Percentiles rank a stretch among this genome's conserved stretches.
Evolutionary conservation across 371 early-diverging fungal genomes (phyloP).

Genomic region (Chytridiales sp.): DNA sequence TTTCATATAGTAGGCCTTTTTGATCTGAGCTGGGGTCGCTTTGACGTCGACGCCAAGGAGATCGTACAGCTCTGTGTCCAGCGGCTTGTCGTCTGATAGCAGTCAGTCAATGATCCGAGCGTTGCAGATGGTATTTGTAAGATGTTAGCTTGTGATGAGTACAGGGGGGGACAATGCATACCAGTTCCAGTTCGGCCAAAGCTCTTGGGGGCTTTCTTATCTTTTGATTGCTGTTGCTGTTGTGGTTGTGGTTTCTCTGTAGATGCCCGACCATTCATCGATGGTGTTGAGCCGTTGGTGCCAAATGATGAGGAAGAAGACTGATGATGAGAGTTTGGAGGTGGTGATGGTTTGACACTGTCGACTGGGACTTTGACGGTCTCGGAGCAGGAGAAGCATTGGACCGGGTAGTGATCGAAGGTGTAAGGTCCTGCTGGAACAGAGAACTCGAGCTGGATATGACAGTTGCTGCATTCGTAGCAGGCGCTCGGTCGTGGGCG

Average conservation of each 20-base stretch:
- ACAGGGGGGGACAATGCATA: neutral
- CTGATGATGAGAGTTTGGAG: neutral
- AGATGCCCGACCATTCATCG: neutral
- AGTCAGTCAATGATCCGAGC: neutral
- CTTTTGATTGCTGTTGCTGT: slow-evolving; percentile 3
- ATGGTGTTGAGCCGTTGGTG: neutral
- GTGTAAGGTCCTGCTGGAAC: neutral
- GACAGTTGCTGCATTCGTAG: slow-evolving; percentile 1
- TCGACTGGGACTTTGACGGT: slow-evolving; percentile 8
- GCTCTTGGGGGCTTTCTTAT: neutral
- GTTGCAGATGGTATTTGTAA: neutral
- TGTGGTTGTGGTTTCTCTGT: neutral
- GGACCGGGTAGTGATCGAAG: slow-evolving; percentile 19
- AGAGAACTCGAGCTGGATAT: slow-evolving; percentile 1
- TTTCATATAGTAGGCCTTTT: slow-evolving; percentile 89
- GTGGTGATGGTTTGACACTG: neutral
- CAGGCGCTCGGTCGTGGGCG: slow-evolving; percentile 5
- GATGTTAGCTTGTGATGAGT: neutral
- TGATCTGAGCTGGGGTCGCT: slow-evolving; percentile 87
- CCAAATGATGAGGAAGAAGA: neutral
- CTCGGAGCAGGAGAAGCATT: slow-evolving; percentile 32
- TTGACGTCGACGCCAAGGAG: slow-evolving; percentile 76
- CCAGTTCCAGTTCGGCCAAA: slow-evolving; percentile 8
- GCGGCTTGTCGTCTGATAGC: slow-evolving; percentile 64
- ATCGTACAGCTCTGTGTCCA: slow-evolving; percentile 84